Percentiles rank a stretch among this genome's conserved stretches.
phyloP scores from a whole-genome alignment of 2,329 filamentous ascomycete species.

The Paecilomyces sp. region DNA sequence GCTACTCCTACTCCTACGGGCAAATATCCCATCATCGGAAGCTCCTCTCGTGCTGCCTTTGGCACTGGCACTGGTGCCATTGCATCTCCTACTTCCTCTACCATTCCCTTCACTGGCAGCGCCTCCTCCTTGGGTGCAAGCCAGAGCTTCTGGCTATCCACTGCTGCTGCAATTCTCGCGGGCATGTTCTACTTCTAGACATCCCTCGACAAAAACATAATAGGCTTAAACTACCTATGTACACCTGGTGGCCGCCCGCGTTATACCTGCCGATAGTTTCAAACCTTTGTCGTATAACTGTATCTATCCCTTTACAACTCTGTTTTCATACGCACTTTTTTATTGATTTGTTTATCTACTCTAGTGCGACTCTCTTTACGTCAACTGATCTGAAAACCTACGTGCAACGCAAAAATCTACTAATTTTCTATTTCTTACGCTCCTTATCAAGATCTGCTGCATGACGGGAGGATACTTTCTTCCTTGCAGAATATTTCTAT shows the following conservation, averaged over 20 bases:
- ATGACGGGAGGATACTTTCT: not conserved
- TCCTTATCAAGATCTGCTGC: not conserved
- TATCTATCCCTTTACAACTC: not conserved
- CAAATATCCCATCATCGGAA: slow-evolving; percentile 11
- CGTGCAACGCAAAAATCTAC: not conserved
- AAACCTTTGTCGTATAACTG: too few relatives aligned
- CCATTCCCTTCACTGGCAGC: slow-evolving; percentile 6
- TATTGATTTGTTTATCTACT: not conserved
- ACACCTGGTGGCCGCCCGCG: too few relatives aligned
- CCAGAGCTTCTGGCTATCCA: slow-evolving; percentile 4
- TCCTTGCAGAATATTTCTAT: not conserved
- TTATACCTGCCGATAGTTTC: too few relatives aligned
- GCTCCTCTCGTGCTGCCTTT: slow-evolving; percentile 8
- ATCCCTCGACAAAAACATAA: not conserved
- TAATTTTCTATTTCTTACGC: slow-evolving; percentile 1
- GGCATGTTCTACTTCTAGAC: slow-evolving; percentile 6
- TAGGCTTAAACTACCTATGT: not conserved
- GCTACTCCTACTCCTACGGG: slow-evolving; percentile 10
- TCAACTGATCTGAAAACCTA: not conserved
- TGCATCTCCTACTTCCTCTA: slow-evolving; percentile 1
- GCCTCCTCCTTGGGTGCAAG: slow-evolving; percentile 7
- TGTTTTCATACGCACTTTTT: not conserved
- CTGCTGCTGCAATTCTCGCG: slow-evolving; percentile 3
- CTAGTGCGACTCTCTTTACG: not conserved
- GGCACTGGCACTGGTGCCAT: slow-evolving; percentile 6